Evolutionary conservation across 768 basidiomycete genomes (phyloP).

Genomic region (Tricholoma matsutake): DNA sequence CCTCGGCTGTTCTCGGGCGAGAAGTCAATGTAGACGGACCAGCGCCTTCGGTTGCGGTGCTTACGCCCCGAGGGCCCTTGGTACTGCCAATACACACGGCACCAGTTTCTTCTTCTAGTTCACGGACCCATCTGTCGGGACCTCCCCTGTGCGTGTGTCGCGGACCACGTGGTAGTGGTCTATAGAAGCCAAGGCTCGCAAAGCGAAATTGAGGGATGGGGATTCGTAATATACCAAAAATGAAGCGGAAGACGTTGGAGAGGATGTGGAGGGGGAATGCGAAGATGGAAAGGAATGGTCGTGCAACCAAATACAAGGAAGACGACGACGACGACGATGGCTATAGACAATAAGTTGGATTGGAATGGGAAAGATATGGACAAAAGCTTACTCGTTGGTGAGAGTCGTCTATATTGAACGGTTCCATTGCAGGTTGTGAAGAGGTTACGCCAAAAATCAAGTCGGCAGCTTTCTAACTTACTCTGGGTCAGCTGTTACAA

Average conservation of each 20-base stretch:
- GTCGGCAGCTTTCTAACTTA: conserved; percentile 53
- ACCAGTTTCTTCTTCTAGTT: conserved; percentile 84
- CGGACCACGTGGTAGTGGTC: conserved; percentile 34
- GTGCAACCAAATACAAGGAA: conserved; percentile 19
- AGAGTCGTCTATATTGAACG: conserved; percentile 53
- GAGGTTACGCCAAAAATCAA: conserved; percentile 45
- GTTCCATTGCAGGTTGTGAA: conserved; percentile 22
- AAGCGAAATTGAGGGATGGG: conserved; percentile 60
- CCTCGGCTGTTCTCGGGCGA: conserved; percentile 26
- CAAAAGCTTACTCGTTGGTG: conserved; percentile 25
- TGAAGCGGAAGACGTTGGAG: conserved; percentile 56
- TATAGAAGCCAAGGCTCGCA: conserved; percentile 44
- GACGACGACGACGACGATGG: conserved; percentile 12
- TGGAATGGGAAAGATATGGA: conserved; percentile 7
- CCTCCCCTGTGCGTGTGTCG: conserved; percentile 41
- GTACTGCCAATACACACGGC: conserved; percentile 55
- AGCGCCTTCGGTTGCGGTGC: conserved; percentile 27
- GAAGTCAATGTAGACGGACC: conserved; percentile 47
- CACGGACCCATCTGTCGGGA: conserved; percentile 73
- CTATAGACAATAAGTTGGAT: conserved; percentile 3
- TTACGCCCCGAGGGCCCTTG: conserved; percentile 32
- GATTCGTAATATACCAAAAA: conserved; percentile 65
- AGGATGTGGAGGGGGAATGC: conserved; percentile 60
- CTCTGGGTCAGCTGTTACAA: not conserved
- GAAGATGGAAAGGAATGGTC: conserved; percentile 47